A percentile compares a stretch with the other conserved stretches of the same genome.
phyloP scores from a whole-genome alignment of 352 stramenopile genomes.

The Phytophthora aleatoria region DNA sequence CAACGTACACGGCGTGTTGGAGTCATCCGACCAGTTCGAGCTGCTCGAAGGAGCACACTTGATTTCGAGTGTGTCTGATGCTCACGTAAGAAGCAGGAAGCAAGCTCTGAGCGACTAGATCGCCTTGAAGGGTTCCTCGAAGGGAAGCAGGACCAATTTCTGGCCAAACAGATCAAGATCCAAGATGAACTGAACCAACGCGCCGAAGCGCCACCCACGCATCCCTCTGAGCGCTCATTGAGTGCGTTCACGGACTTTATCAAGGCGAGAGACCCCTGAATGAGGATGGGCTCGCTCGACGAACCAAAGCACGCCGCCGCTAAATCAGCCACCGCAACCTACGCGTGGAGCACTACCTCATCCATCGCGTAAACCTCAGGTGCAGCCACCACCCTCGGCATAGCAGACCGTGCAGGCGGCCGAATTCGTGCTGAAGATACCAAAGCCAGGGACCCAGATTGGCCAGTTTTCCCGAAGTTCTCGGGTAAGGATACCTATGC shows the following conservation, averaged over 20 bases:
- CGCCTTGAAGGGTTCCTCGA: background rate
- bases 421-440: slow-evolving; percentile 1
- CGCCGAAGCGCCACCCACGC: too few relatives aligned
- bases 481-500: too few relatives aligned
- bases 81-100: background rate
- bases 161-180: background rate
- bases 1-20: background rate
- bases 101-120: background rate
- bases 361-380: too few relatives aligned
- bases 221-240: too few relatives aligned
- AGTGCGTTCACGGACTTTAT: too few relatives aligned
- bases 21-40: background rate
- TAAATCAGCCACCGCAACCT: too few relatives aligned
- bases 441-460: background rate
- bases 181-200: background rate
- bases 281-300: too few relatives aligned
- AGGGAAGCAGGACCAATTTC: background rate
- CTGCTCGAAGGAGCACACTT: background rate
- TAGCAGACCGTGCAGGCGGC: background rate
- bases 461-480: too few relatives aligned
- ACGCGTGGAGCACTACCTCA: too few relatives aligned
- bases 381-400: background rate
- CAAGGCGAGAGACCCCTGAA: too few relatives aligned
- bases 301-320: too few relatives aligned
- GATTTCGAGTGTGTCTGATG: background rate